Conservation (phyloP, 2,329 filamentous ascomycete genomes). For the Waltergamsia citrina region DNA sequence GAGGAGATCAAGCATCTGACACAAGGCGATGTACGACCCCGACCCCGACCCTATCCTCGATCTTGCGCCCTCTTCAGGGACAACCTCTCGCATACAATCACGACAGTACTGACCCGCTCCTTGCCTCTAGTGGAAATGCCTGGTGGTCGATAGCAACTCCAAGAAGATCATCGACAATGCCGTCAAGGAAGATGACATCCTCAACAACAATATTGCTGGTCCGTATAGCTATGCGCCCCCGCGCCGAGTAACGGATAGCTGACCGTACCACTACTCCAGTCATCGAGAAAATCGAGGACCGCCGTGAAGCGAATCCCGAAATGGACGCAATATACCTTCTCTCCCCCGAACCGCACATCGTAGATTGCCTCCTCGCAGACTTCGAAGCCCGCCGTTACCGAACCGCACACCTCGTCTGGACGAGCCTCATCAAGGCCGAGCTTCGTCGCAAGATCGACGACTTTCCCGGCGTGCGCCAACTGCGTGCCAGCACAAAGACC, state of each 20-base stretch:
- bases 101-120: neutral
- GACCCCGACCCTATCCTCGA: neutral
- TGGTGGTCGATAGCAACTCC: slow-evolving; percentile 78
- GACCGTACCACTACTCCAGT: slow-evolving; percentile 47
- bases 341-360: slow-evolving; percentile 75
- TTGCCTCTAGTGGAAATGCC: slow-evolving; percentile 76
- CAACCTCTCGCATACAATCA: neutral
- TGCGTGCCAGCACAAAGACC: slow-evolving; percentile 72
- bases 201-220: slow-evolving; percentile 96
- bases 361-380: slow-evolving; percentile 90
- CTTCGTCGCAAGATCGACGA: slow-evolving; percentile 67
- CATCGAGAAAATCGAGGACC: slow-evolving; percentile 88
- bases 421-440: slow-evolving; percentile 58
- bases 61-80: slow-evolving; percentile 4
- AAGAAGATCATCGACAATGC: slow-evolving; percentile 84
- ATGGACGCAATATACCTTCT: slow-evolving; percentile 96
- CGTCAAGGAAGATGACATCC: slow-evolving; percentile 90
- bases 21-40: slow-evolving; percentile 60
- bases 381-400: slow-evolving; percentile 78
- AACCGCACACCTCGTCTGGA: slow-evolving; percentile 78
- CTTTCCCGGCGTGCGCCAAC: slow-evolving; percentile 57
- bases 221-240: slow-evolving; percentile 20
- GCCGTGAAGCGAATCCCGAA: slow-evolving; percentile 69
- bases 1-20: slow-evolving; percentile 63
- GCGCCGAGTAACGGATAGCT: neutral